These are phyloP conservation scores for Hypomontagnella monticulosa DNA, from an alignment of 495 filamentous ascomycete genomes.

Conservation along the genomic window DNA sequence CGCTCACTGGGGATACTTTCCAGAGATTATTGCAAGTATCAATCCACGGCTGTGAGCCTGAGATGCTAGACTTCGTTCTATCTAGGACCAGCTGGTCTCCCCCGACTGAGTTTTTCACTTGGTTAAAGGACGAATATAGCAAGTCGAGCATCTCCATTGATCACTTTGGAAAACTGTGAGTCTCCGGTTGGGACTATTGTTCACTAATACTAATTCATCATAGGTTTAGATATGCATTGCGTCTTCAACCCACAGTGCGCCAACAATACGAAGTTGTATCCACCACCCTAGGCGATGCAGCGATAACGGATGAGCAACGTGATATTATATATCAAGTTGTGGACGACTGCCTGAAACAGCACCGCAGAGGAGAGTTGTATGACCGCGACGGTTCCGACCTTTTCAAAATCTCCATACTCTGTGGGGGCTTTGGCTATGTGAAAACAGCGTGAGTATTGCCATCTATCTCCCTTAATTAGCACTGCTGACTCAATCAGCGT, in stretches of 20 bases:
- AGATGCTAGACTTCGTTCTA: not conserved
- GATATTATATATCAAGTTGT: not conserved
- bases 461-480: not conserved
- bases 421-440: not conserved
- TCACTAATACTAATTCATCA: slow-evolving; percentile 1
- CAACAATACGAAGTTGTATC: slow-evolving; percentile 1
- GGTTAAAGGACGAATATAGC: slow-evolving; percentile 6
- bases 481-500: slow-evolving; percentile 2
- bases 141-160: not conserved
- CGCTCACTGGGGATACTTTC: not conserved
- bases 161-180: slow-evolving; percentile 6
- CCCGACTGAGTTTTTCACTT: slow-evolving; percentile 6
- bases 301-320: not conserved
- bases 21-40: not conserved
- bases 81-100: not conserved
- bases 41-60: not conserved
- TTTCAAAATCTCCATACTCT: slow-evolving; percentile 1
- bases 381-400: slow-evolving; percentile 5
- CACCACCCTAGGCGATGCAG: not conserved
- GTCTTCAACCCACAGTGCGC: not conserved
- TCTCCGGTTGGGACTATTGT: not conserved
- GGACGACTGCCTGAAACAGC: not conserved
- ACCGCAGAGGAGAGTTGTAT: not conserved
- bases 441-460: slow-evolving; percentile 3
- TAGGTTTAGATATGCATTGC: not conserved